Evolutionary conservation across 1,139 yeast species (phyloP), one percentile per base, ranked within the genome.

Genomic region (Yamadazyma mexicana): DNA sequence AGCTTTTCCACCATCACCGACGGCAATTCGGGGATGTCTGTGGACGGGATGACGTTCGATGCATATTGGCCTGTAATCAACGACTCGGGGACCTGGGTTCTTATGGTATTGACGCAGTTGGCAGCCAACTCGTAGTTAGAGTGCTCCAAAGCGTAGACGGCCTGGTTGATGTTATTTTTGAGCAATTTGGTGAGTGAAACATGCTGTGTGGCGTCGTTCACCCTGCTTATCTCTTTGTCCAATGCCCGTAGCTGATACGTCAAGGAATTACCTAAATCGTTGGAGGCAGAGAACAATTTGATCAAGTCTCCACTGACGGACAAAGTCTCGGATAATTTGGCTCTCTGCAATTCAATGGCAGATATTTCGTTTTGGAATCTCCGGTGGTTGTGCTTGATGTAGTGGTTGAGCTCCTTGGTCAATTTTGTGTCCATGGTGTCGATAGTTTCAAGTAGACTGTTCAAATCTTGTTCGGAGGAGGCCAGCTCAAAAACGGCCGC

Each of bases 1-100:
- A 95, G 87, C 14, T 68, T 69, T 1, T 64, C 57, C 1, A 92
- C 55, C 0, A 86, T 66, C 1, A 65, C 73, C 11, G 62, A 59
- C 0, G 98, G 98, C 38, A 76, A 66, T 40, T 87, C 95, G 0
- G 97, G 96, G n/a, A 89, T 74, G 39, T 87, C 95, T 7, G 87
- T 73, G 0, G 95, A 81, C 0, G 99, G 98, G n/a, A 92, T 92
- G 53, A 87, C 87, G 34, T 75, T 80, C 37, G 82, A 76, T 2
- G 96, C 92, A 60, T 83, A 89, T 41, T 75, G 69, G n/a, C 96
- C 91, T 10, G 61, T 50, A 9, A 75, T 67, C 17, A 86, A 57
- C 2, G 67, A 70, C 0, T 59, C 48, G 0, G 95, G 87, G 24
- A 87, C 62, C 20, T 66, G 53, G 17, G 77, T 64, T 8, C 81